These are phyloP conservation scores for Phlyctochytrium planicorne DNA, from an alignment of 192 early-diverging fungal genomes.

Conservation along the genomic window DNA sequence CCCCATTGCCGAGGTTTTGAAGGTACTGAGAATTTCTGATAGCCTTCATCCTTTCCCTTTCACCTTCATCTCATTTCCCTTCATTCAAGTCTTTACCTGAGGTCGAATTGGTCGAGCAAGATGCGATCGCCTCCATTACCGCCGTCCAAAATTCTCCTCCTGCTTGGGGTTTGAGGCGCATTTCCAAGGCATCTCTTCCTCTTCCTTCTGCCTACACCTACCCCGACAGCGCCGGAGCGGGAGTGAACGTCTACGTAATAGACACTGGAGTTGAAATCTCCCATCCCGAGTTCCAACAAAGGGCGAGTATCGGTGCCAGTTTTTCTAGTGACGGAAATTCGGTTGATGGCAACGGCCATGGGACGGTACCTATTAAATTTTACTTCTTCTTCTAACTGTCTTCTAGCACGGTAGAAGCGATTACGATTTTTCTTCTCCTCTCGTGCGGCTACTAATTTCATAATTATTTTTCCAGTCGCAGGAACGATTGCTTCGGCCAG, in stretches of 20 bases:
- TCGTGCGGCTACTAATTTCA: too few species aligned
- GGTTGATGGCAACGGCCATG: slow-evolving; percentile 42
- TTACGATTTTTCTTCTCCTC: too few species aligned
- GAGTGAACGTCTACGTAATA: slow-evolving; percentile 63
- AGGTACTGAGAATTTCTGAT: too few species aligned
- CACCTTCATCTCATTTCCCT: too few species aligned
- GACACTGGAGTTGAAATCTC: slow-evolving; percentile 74
- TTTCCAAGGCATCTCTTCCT: slow-evolving; percentile 44
- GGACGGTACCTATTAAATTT: too few species aligned
- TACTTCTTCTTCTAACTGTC: too few species aligned
- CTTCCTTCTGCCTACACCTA: slow-evolving; percentile 47
- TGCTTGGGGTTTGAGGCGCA: slow-evolving; percentile 44
- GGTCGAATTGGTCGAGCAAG: slow-evolving; percentile 42
- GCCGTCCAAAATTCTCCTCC: slow-evolving; percentile 31
- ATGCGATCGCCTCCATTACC: slow-evolving; percentile 34
- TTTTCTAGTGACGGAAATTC: slow-evolving; percentile 34
- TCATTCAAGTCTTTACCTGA: slow-evolving; percentile 15
- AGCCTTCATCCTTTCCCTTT: too few species aligned
- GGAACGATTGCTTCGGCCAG: slow-evolving; percentile 83
- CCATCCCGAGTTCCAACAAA: slow-evolving; percentile 85
- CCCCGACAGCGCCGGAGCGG: slow-evolving; percentile 49
- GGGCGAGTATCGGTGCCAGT: slow-evolving; percentile 55
- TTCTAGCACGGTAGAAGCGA: too few species aligned
- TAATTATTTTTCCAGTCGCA: slow-evolving; percentile 83
- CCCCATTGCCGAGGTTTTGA: background rate